Conservation (phyloP, 768 basidiomycete genomes). For the Xerocomellus chrysenteron region DNA sequence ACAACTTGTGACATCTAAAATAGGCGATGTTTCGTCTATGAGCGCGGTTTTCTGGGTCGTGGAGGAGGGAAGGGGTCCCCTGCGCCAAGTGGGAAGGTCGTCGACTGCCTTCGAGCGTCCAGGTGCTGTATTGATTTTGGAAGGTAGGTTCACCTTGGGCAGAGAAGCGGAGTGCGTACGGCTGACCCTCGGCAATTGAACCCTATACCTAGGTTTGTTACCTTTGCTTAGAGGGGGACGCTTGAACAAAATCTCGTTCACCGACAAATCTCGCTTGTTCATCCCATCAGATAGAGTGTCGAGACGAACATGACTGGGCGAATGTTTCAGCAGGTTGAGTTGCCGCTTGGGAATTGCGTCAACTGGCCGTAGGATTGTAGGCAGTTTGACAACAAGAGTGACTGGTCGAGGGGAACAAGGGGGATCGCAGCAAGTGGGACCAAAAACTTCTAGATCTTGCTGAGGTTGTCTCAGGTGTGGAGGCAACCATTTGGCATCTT, state of each 20-base stretch:
- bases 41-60: slow-evolving; percentile 4
- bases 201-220: slow-evolving; percentile 32
- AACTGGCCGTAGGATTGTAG: slow-evolving; percentile 40
- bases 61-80: slow-evolving; percentile 23
- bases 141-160: slow-evolving; percentile 43
- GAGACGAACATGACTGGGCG: slow-evolving; percentile 44
- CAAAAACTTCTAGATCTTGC: slow-evolving; percentile 44
- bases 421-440: slow-evolving; percentile 47
- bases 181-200: slow-evolving; percentile 34
- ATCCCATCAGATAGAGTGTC: slow-evolving; percentile 69
- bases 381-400: slow-evolving; percentile 46
- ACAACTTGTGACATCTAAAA: slow-evolving; percentile 58
- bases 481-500: slow-evolving; percentile 54
- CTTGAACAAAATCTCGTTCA: slow-evolving; percentile 66
- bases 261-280: slow-evolving; percentile 55
- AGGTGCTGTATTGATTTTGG: slow-evolving; percentile 15
- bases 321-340: slow-evolving; percentile 41
- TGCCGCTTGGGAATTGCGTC: slow-evolving; percentile 52
- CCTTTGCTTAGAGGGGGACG: slow-evolving; percentile 37
- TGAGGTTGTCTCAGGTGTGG: slow-evolving; percentile 46
- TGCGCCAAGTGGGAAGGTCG: slow-evolving; percentile 42
- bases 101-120: slow-evolving; percentile 36
- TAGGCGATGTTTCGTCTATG: slow-evolving; percentile 15
- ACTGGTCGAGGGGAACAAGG: slow-evolving; percentile 46
- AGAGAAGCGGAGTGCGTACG: slow-evolving; percentile 9